Conservation (phyloP, 2,329 filamentous ascomycete species). For the Cercospora sp. region DNA sequence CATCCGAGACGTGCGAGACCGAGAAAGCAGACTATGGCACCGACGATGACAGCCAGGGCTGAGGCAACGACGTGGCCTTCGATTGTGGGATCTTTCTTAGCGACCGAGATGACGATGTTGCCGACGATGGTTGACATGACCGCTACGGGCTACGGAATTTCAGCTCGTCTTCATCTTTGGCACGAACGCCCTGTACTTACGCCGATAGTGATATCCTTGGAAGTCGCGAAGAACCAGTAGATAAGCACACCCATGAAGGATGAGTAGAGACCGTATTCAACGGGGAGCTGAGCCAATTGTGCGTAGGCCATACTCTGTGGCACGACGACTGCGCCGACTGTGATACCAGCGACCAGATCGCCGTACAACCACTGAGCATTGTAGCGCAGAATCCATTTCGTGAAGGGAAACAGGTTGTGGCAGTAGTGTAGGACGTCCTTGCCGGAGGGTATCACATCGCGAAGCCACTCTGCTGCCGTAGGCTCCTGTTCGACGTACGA, state of each 20-base stretch:
- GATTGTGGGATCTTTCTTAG: constrained; percentile 58
- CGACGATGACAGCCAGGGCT: constrained; percentile 73
- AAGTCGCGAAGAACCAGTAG: constrained; percentile 98
- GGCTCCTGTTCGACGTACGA: constrained; percentile 83
- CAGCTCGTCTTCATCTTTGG: constrained; percentile 13
- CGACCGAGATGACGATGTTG: constrained; percentile 70
- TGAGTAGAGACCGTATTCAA: constrained; percentile 86
- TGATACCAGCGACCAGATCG: constrained; percentile 83
- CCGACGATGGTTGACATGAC: constrained; percentile 92
- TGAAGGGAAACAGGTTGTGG: constrained; percentile 78
- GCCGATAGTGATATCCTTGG: constrained; percentile 97
- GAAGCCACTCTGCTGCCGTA: constrained; percentile 70
- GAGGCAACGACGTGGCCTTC: constrained; percentile 70
- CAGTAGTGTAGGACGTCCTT: constrained; percentile 62
- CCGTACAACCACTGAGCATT: constrained; percentile 86
- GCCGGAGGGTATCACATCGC: constrained; percentile 61
- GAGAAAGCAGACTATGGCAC: constrained; percentile 73
- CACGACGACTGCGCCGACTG: constrained; percentile 79
- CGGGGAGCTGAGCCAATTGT: constrained; percentile 72
- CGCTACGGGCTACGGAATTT: constrained; percentile 71
- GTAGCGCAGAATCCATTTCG: constrained; percentile 85
- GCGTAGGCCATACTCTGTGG: constrained; percentile 97
- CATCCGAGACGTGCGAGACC: constrained; percentile 80
- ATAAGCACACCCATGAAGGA: constrained; percentile 94
- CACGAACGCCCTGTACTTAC: constrained; percentile 54